Percentiles rank a stretch among this genome's conserved stretches.
Evolutionary conservation across 1,139 yeast genomes (phyloP).

Genomic region (Pichia sp.): DNA sequence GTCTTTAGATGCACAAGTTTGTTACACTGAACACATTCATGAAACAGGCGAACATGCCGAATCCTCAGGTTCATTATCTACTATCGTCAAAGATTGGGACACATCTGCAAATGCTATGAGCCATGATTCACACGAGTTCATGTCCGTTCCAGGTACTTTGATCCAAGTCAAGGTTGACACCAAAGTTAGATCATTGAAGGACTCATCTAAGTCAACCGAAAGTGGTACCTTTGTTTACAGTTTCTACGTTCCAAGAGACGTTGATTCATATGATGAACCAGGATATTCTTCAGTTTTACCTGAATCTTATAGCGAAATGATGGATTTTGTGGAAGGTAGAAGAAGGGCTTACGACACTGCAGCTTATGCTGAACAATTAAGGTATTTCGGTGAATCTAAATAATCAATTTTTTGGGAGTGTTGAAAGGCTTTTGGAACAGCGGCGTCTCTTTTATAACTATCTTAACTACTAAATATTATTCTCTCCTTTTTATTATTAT

Average conservation of each 20-base stretch:
- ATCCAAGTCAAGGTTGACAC: constrained; percentile 88
- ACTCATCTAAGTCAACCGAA: constrained; percentile 50
- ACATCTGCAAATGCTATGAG: constrained; percentile 51
- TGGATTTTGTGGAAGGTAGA: constrained; percentile 82
- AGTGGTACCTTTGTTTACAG: constrained; percentile 87
- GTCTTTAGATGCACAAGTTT: constrained; percentile 71
- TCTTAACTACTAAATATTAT: no score
- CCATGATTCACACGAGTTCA: constrained; percentile 46
- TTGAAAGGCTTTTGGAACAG: no score
- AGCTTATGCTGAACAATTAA: constrained; percentile 43
- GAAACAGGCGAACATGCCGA: constrained; percentile 28
- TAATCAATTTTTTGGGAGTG: not conserved
- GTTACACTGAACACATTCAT: constrained; percentile 72
- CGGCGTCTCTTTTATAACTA: no score
- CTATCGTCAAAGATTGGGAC: constrained; percentile 33
- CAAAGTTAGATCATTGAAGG: constrained; percentile 53
- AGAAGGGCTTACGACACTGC: constrained; percentile 85
- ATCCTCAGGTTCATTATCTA: constrained; percentile 27
- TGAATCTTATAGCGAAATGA: constrained; percentile 85
- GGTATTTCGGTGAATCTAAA: constrained; percentile 13
- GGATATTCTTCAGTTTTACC: constrained; percentile 68
- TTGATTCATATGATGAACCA: constrained; percentile 29
- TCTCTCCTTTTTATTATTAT: no score
- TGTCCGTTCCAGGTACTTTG: constrained; percentile 76
- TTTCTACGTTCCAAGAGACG: constrained; percentile 68